Evolutionary conservation across 1,284 basidiomycete genomes (phyloP).

Genomic region (Ustilago hordei): DNA sequence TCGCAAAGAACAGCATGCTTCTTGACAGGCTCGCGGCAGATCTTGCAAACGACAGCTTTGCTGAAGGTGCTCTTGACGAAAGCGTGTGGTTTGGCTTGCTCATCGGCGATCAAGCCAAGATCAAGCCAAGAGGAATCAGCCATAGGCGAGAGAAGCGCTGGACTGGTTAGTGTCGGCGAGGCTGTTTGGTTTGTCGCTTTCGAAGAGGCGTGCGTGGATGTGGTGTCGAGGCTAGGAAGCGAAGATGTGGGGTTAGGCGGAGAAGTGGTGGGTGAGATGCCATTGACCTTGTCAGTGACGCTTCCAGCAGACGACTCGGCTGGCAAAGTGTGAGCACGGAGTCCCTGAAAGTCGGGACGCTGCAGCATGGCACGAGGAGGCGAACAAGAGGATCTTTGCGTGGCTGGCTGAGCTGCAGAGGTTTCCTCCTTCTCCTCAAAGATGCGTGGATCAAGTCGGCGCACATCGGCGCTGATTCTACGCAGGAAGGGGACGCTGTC

Average conservation of each 20-base stretch:
- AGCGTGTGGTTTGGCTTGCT: conserved; percentile 73
- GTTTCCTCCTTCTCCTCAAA: conserved; percentile 29
- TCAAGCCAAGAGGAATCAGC: conserved; percentile 51
- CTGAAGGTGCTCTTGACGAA: conserved; percentile 93
- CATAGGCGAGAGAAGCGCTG: conserved; percentile 20
- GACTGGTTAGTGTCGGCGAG: conserved; percentile 8
- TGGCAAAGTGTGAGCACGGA: conserved; percentile 45
- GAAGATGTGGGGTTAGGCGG: conserved; percentile 9
- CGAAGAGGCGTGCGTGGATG: conserved; percentile 12
- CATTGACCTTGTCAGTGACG: conserved; percentile 19
- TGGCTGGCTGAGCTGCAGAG: conserved; percentile 21
- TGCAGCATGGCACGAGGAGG: conserved; percentile 35
- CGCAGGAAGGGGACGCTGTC: conserved; percentile 94
- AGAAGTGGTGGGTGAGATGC: conserved; percentile 25
- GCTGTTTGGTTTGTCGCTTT: conserved; percentile 3
- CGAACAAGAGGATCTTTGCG: conserved; percentile 52
- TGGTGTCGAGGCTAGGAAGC: conserved; percentile 20
- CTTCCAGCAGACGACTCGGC: conserved; percentile 23
- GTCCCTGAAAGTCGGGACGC: conserved; percentile 27
- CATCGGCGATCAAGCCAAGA: conserved; percentile 36
- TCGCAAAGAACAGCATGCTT: conserved; percentile 88
- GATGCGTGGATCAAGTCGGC: conserved; percentile 72
- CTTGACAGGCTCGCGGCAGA: conserved; percentile 84
- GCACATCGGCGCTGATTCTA: conserved; percentile 85
- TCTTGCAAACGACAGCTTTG: conserved; percentile 88